These are phyloP conservation scores for Dacryopinax spathularia DNA, from an alignment of 768 basidiomycete species.

Conservation along the genomic window DNA sequence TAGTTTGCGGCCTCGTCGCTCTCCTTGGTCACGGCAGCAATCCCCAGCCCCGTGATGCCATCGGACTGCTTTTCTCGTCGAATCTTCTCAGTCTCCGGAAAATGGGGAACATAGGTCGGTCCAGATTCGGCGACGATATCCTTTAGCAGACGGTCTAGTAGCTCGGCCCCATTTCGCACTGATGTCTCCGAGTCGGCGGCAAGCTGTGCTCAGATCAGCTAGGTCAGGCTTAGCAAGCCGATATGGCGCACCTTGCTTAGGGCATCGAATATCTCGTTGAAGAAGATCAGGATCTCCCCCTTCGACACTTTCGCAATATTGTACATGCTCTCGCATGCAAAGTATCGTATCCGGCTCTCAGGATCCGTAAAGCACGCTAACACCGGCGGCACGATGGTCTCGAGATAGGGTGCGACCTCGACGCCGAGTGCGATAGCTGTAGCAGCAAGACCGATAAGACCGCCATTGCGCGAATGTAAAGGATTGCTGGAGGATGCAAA, in stretches of 20 bases:
- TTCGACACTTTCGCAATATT: conserved; percentile 97
- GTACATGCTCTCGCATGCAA: conserved; percentile 94
- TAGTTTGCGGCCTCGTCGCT: conserved; percentile 28
- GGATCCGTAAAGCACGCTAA: conserved; percentile 85
- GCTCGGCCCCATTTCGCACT: conserved; percentile 95
- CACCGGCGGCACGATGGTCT: conserved; percentile 77
- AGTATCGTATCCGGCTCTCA: conserved; percentile 91
- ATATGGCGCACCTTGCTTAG: conserved; percentile 69
- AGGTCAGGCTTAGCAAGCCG: too few relatives aligned
- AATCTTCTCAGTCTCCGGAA: conserved; percentile 61
- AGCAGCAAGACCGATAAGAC: conserved; percentile 88
- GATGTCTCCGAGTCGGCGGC: conserved; percentile 90
- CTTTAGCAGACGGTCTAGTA: conserved; percentile 90
- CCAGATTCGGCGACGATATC: conserved; percentile 97
- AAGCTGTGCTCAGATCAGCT: conserved; percentile 39
- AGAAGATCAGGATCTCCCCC: conserved; percentile 90
- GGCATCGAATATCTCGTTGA: conserved; percentile 96
- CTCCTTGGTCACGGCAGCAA: conserved; percentile 43
- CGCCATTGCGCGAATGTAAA: conserved; percentile 83
- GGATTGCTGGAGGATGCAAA: conserved; percentile 72
- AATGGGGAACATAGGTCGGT: conserved; percentile 81
- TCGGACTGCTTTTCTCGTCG: conserved; percentile 33
- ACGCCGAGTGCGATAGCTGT: conserved; percentile 94
- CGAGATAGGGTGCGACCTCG: conserved; percentile 87
- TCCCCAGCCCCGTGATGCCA: conserved; percentile 33